phyloP scores from a whole-genome alignment of 106 monocot species.

The Phalaenopsis aphrodite region DNA sequence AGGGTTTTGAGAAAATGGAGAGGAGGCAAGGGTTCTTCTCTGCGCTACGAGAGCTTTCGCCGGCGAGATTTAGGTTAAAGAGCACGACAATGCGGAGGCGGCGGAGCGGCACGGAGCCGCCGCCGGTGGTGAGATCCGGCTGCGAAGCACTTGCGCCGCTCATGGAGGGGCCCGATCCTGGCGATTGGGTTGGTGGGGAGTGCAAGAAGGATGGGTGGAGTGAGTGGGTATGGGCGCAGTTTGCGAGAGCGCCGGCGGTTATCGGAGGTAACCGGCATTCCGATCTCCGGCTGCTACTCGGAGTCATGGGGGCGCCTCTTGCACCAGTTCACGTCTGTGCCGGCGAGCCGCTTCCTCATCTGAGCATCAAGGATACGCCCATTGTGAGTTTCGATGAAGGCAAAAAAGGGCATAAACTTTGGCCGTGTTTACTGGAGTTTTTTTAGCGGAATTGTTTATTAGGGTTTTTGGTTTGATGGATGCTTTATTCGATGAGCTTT shows the following conservation, averaged over 20 bases:
- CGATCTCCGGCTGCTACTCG: slow-evolving; percentile 49
- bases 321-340: slow-evolving; percentile 50
- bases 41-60: slow-evolving; percentile 44
- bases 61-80: slow-evolving; percentile 19
- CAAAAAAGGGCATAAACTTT: not conserved
- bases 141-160: slow-evolving; percentile 53
- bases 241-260: slow-evolving; percentile 35
- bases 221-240: slow-evolving; percentile 31
- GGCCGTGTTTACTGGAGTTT: not conserved
- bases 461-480: not conserved
- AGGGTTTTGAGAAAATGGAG: slow-evolving; percentile 36
- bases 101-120: slow-evolving; percentile 11
- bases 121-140: slow-evolving; percentile 29
- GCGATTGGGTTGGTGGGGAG: slow-evolving; percentile 12
- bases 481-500: not conserved
- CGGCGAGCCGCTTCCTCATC: slow-evolving; percentile 54
- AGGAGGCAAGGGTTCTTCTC: slow-evolving; percentile 84
- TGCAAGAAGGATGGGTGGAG: slow-evolving; percentile 33
- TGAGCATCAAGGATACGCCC: slow-evolving; percentile 81
- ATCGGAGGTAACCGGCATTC: slow-evolving; percentile 14
- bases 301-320: slow-evolving; percentile 67
- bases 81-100: slow-evolving; percentile 22
- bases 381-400: slow-evolving; percentile 27
- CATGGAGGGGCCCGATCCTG: slow-evolving; percentile 62
- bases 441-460: not conserved